These are phyloP conservation scores for Colletotrichum magnum DNA, from an alignment of 2,329 filamentous ascomycete genomes.

Conservation along the genomic window DNA sequence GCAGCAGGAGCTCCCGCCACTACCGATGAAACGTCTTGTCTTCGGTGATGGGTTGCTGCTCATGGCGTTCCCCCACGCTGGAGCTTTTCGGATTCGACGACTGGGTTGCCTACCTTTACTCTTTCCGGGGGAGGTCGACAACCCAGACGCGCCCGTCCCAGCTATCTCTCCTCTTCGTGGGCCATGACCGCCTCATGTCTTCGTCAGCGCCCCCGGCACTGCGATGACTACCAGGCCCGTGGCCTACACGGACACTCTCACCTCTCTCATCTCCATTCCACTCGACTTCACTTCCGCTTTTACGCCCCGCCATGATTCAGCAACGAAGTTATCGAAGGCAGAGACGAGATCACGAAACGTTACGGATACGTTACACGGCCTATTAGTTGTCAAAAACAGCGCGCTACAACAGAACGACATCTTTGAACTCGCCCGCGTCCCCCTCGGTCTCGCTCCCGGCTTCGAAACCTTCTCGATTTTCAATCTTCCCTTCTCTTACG, in stretches of 20 bases:
- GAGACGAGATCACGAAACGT: conserved; percentile 41
- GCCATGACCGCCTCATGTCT: conserved; percentile 58
- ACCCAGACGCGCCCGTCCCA: conserved; percentile 59
- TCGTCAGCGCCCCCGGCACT: conserved; percentile 52
- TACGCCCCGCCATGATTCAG: conserved; percentile 40
- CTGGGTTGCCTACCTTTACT: conserved; percentile 66
- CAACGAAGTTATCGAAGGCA: conserved; percentile 51
- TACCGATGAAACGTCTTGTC: conserved; percentile 69
- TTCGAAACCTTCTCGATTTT: conserved; percentile 27
- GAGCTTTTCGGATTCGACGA: conserved; percentile 58
- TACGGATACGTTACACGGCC: conserved; percentile 36
- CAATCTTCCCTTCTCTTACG: neutral
- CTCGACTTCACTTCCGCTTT: conserved; percentile 15
- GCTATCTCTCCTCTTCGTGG: conserved; percentile 64
- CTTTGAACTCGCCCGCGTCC: conserved; percentile 15
- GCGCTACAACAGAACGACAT: conserved; percentile 29
- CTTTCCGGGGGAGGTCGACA: conserved; percentile 55
- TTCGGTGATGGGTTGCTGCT: conserved; percentile 62
- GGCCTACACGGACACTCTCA: conserved; percentile 12
- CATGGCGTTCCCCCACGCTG: conserved; percentile 58
- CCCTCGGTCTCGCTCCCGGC: conserved; percentile 17
- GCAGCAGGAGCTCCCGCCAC: conserved; percentile 56
- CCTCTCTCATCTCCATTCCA: conserved; percentile 18
- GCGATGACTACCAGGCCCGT: conserved; percentile 22
- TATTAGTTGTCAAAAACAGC: conserved; percentile 19